A percentile compares a stretch with the other conserved stretches of the same genome.
Conservation (phyloP, 2,329 filamentous ascomycete species). For the Clarireedia monteithiana region DNA sequence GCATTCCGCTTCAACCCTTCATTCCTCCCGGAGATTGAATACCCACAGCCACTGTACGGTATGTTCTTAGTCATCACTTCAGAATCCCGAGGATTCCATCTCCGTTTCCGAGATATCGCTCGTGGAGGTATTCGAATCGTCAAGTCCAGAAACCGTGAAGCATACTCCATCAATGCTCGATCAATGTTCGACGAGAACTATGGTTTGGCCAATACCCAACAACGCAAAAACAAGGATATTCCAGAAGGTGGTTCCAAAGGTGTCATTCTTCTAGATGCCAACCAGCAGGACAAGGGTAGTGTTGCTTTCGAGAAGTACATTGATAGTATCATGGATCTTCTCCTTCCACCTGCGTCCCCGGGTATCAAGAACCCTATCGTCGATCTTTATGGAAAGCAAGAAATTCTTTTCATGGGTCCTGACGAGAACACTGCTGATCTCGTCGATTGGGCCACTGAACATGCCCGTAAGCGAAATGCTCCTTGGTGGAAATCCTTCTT, state of each 20-base stretch:
- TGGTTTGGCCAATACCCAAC: slow-evolving; percentile 93
- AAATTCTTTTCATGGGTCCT: slow-evolving; percentile 97
- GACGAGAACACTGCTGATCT: slow-evolving; percentile 98
- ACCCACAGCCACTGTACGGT: slow-evolving; percentile 86
- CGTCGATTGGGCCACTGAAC: slow-evolving; percentile 97
- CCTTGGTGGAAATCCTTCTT: slow-evolving; percentile 99
- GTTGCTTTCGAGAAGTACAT: slow-evolving; percentile 99
- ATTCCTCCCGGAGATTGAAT: slow-evolving; percentile 87
- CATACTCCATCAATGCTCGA: slow-evolving; percentile 91
- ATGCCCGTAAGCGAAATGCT: slow-evolving; percentile 77
- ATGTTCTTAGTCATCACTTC: slow-evolving; percentile 99
- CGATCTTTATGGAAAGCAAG: slow-evolving; percentile 86
- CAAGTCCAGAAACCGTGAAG: slow-evolving; percentile 93
- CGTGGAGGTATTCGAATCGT: slow-evolving; percentile 97
- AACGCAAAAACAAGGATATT: slow-evolving; percentile 99
- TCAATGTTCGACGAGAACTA: slow-evolving; percentile 99
- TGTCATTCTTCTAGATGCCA: slow-evolving; percentile 87
- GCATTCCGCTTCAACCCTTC: slow-evolving; percentile 88
- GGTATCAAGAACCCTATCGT: slow-evolving; percentile 99
- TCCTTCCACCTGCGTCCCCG: slow-evolving; percentile 81
- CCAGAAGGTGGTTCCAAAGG: slow-evolving; percentile 97
- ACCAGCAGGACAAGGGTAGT: slow-evolving; percentile 85
- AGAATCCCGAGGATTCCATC: slow-evolving; percentile 93
- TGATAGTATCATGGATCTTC: slow-evolving; percentile 91
- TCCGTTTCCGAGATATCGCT: slow-evolving; percentile 94